A percentile compares a stretch with the other conserved stretches of the same genome.
Conservation (phyloP, 495 filamentous ascomycete species). For the Tuber aestivum region DNA sequence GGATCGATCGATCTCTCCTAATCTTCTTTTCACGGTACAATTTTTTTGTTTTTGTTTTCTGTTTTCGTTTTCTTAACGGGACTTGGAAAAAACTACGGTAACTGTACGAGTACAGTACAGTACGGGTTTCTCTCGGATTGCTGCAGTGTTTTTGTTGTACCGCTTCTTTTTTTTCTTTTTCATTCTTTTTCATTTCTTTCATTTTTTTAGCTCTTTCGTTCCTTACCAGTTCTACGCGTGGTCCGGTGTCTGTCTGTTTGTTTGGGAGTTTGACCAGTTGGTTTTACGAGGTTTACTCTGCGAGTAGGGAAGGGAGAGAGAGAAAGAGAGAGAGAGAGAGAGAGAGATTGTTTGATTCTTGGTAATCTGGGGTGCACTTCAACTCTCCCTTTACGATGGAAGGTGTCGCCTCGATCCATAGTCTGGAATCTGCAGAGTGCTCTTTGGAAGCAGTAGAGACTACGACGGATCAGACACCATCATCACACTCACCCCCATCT, state of each 20-base stretch:
- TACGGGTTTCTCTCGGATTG: not conserved
- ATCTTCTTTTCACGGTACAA: not conserved
- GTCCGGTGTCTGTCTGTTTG: not conserved
- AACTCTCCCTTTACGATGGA: constrained; percentile 15
- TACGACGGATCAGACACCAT: constrained; percentile 7
- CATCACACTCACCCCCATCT: constrained; percentile 10
- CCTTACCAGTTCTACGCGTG: not conserved
- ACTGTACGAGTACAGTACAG: too few relatives aligned
- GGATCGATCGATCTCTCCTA: not conserved
- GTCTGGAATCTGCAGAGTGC: constrained; percentile 7
- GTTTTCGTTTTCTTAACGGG: not conserved
- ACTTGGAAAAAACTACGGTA: not conserved
- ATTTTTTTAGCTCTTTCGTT: not conserved
- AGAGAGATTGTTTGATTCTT: not conserved
- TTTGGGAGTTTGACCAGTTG: not conserved
- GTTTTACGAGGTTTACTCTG: not conserved
- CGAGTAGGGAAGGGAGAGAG: too few relatives aligned
- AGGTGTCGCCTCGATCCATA: constrained; percentile 28
- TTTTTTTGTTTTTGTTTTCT: too few relatives aligned
- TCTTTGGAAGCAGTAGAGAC: constrained; percentile 3
- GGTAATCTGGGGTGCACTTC: constrained; percentile 5
- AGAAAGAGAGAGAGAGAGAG: too few relatives aligned
- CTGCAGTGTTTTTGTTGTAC: not conserved
- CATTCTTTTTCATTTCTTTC: constrained; percentile 1
- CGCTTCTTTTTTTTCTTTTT: not conserved